These are phyloP conservation scores for Trametes sanguinea DNA, from an alignment of 768 basidiomycete genomes.

Conservation along the genomic window DNA sequence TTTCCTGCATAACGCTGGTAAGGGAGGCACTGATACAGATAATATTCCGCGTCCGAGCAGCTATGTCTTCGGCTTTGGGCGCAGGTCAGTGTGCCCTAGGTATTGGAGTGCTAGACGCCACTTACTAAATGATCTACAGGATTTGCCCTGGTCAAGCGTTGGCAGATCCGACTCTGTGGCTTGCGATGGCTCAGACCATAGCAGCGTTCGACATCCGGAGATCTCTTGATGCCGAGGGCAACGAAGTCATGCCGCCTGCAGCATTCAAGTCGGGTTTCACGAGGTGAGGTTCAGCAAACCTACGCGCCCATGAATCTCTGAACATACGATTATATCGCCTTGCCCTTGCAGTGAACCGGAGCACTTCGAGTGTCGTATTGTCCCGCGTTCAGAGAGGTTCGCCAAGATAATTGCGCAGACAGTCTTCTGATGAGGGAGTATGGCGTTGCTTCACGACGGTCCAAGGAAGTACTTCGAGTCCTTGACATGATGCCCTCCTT, in stretches of 20 bases:
- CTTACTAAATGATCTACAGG: slow-evolving; percentile 17
- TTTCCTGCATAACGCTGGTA: neutral
- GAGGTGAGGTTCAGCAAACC: slow-evolving; percentile 34
- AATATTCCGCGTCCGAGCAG: slow-evolving; percentile 20
- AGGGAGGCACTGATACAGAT: slow-evolving; percentile 41
- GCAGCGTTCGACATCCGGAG: slow-evolving; percentile 42
- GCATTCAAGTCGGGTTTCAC: slow-evolving; percentile 47
- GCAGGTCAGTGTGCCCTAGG: slow-evolving; percentile 8
- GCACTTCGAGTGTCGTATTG: neutral
- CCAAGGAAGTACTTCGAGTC: too few relatives aligned
- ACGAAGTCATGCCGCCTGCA: slow-evolving; percentile 39
- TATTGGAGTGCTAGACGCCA: too few relatives aligned
- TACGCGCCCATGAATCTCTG: too few relatives aligned
- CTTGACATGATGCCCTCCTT: too few relatives aligned
- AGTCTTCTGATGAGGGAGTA: too few relatives aligned
- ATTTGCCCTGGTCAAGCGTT: slow-evolving; percentile 57
- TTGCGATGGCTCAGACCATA: slow-evolving; percentile 45
- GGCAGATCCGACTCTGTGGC: slow-evolving; percentile 48
- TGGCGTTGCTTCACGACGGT: too few relatives aligned
- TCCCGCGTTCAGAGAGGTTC: neutral
- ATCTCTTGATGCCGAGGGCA: slow-evolving; percentile 43
- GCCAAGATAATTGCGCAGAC: neutral
- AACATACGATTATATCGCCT: neutral
- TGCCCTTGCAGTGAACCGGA: neutral
- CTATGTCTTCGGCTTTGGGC: slow-evolving; percentile 24